phyloP scores from a whole-genome alignment of 441 rosid species.

The Aleurites moluccanus region DNA sequence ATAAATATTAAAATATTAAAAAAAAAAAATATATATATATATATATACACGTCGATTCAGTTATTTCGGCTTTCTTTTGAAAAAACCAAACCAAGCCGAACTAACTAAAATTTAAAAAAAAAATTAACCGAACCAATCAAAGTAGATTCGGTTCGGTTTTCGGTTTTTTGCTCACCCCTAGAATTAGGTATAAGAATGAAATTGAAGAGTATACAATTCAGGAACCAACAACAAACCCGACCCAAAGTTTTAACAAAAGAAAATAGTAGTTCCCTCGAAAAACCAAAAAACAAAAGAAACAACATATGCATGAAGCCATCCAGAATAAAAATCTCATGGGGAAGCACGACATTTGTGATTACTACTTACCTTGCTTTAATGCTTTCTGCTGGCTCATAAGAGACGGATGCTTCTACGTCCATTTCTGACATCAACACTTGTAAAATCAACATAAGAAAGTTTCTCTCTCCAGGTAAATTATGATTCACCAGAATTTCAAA shows the following conservation, averaged over 20 bases:
- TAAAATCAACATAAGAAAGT: slow-evolving; percentile 66
- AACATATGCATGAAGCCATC: not conserved
- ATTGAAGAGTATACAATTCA: not conserved
- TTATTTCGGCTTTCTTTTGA: no score
- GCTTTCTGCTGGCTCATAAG: slow-evolving; percentile 40
- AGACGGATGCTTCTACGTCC: slow-evolving; percentile 47
- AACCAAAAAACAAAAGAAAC: not conserved
- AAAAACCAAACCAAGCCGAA: no score
- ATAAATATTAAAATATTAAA: no score
- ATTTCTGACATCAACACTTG: slow-evolving; percentile 68
- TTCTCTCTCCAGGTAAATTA: slow-evolving; percentile 50
- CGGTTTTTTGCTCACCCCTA: no score
- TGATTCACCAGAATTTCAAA: slow-evolving; percentile 58
- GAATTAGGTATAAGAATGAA: not conserved
- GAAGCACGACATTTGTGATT: not conserved
- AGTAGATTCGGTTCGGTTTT: no score
- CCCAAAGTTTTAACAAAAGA: not conserved
- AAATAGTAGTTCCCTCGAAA: not conserved
- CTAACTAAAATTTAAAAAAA: no score
- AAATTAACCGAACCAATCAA: no score
- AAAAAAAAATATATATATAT: no score
- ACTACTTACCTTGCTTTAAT: slow-evolving; percentile 63
- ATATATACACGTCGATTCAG: no score
- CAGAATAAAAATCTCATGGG: not conserved
- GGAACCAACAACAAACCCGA: not conserved